Percentiles rank a stretch among this genome's conserved stretches.
Evolutionary conservation across 352 stramenopile species (phyloP).

Genomic region (Globisporangium iwayamae): DNA sequence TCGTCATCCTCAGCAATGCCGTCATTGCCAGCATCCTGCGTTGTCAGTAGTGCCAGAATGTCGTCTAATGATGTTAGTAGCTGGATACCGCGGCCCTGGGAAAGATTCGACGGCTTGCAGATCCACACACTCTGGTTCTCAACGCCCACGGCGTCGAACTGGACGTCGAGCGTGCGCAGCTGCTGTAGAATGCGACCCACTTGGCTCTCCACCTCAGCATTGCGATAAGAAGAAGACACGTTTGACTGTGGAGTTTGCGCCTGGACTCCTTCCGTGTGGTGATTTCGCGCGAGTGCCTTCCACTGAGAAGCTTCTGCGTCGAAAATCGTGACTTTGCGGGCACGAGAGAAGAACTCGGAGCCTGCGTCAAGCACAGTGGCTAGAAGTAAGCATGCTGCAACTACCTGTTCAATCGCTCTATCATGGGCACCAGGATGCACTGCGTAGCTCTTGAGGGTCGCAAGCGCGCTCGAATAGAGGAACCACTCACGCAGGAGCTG

Average conservation of each 20-base stretch:
- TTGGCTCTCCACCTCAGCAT: background rate
- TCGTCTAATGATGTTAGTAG: constrained; percentile 37
- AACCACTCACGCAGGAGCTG: constrained; percentile 37
- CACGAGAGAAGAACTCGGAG: constrained; percentile 11
- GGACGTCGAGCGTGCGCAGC: constrained; percentile 30
- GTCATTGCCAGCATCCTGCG: background rate
- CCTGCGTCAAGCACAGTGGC: background rate
- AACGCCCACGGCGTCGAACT: constrained; percentile 33
- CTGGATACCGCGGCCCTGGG: constrained; percentile 66
- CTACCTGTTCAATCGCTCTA: background rate
- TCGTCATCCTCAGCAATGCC: background rate
- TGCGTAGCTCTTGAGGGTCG: constrained; percentile 30
- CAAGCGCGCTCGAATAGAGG: constrained; percentile 44
- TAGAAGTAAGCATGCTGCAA: constrained; percentile 9
- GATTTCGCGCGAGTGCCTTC: background rate
- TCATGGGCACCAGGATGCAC: background rate
- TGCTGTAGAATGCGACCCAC: constrained; percentile 20
- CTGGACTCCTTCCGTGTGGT: background rate
- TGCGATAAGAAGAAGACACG: too few relatives aligned
- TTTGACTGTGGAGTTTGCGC: too few relatives aligned
- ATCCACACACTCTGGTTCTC: constrained; percentile 63
- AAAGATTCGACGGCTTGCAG: constrained; percentile 74
- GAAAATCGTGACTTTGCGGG: background rate
- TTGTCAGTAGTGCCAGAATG: constrained; percentile 20
- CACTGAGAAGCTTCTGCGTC: constrained; percentile 5